Evolutionary conservation across 805 yeast genomes (phyloP), one percentile per base, ranked within the genome.

Genomic region (Dipodascus geniculatus): DNA sequence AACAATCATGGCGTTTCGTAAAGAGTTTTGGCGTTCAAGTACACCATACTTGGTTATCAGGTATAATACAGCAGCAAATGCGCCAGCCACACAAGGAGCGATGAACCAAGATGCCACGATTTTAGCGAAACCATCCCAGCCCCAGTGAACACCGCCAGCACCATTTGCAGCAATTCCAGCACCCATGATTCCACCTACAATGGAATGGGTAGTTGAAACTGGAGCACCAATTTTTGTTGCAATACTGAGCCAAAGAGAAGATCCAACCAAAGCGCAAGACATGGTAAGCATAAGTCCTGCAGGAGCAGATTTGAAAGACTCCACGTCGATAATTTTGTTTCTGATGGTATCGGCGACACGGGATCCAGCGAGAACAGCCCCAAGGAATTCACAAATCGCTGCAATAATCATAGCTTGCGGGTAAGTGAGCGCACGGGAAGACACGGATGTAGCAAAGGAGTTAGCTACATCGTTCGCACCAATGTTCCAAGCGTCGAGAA

Each of bases 391-490:
- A 73, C 82, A 79, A 48, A 82, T 61, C 38, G 81, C 84, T 0
- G 87, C 87, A 48, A 85, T 68, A 33, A 82, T 60, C 87, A 82
- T 81, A 17, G 88, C 90, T 67, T 84, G 91, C 81, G 83, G 78
- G 65, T 82, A 82, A 53, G 77, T 77, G 58, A 84, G 70, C 14
- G 87, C 76, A 60, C 85, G 72, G 11, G 90, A 82, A 14, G 89
- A 80, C 3, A 84, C 81, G 0, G 90, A 78, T 1, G 90, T 83
- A 1, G 91, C 84, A 63, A 82, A 84, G 1, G 91, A 84, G 71
- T 85, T 84, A 16, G 90, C 84, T 54, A 84, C 88, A 72, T 84
- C 91, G 63, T 85, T 84, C 24, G 90, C 91, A 51, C 90, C 90
- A 60, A 83, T 83, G 65, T 83, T 83, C 76, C 80, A 84, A 2